Evolutionary conservation across 1,139 yeast genomes (phyloP).

Genomic region (Lipomyces yarrowii): DNA sequence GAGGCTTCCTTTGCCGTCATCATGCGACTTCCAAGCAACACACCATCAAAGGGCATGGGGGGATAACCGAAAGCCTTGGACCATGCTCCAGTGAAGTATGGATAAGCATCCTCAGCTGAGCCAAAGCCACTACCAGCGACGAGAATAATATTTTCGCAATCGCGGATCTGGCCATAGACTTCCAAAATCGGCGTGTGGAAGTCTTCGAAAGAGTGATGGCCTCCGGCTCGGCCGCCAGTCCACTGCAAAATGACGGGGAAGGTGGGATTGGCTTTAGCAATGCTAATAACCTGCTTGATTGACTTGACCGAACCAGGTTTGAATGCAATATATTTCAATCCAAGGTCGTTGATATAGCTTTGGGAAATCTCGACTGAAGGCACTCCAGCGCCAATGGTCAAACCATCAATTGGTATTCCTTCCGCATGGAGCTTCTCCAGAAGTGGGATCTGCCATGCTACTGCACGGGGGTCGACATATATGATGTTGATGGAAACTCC

Average conservation of each 20-base stretch:
- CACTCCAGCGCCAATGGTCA: slow-evolving; percentile 99
- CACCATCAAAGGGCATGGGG: slow-evolving; percentile 99
- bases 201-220: slow-evolving; percentile 98
- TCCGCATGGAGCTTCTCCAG: slow-evolving; percentile 82
- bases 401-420: slow-evolving; percentile 94
- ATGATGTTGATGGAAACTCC: slow-evolving; percentile 91
- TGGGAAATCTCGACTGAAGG: slow-evolving; percentile 97
- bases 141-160: slow-evolving; percentile 81
- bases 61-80: slow-evolving; percentile 82
- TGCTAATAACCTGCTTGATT: slow-evolving; percentile 78
- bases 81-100: slow-evolving; percentile 97
- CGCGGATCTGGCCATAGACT: slow-evolving; percentile 94
- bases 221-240: slow-evolving; percentile 99
- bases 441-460: slow-evolving; percentile 98
- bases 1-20: slow-evolving; percentile 97
- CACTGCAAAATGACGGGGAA: slow-evolving; percentile 98
- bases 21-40: slow-evolving; percentile 91
- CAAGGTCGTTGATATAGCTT: slow-evolving; percentile 90
- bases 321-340: slow-evolving; percentile 90
- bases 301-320: slow-evolving; percentile 98
- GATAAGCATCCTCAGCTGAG: slow-evolving; percentile 93
- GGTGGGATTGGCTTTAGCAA: slow-evolving; percentile 92
- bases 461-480: slow-evolving; percentile 95
- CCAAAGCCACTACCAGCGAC: slow-evolving; percentile 99
- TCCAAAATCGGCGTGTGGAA: slow-evolving; percentile 97